Base-by-base conservation (phyloP, 2,329 filamentous ascomycete species). In the Fusarium austroafricanum region DNA sequence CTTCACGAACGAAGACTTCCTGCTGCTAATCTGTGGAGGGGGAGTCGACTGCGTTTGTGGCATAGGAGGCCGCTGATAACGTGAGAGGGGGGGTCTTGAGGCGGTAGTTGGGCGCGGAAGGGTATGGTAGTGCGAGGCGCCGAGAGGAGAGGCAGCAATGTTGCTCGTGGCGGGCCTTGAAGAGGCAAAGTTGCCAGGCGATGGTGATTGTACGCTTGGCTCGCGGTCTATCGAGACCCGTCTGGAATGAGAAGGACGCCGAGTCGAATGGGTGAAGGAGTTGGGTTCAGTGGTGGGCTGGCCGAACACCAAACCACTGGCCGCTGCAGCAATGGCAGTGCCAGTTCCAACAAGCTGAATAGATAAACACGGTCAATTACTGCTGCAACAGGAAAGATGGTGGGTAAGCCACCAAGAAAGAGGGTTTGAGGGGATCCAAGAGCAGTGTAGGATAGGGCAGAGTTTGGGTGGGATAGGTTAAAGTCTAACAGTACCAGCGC, bases 311-410 rank as follows among this genome's bases (percentile, higher is more conserved):
- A 89, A 79, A 71, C 87, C 86, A 71, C 82, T 83, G 77, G 86
- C 82, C 71, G 86, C 86, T 74, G 86, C 86, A 79, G 86, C 87
- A 76, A 88, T 84, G 69, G 85, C 86, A 79, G 86, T 86, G 77
- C 87, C 85, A 71, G 86, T 84, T 78, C 86, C 87, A 79, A 88
- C 84, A 73, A 89, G 86, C 87, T 89, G 61, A 53, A 52, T 45
- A 66, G 55, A 64, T 61, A 61, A 63, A 64, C 53, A 49, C 61
- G 62, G 63, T 67, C 55, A 74, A 69, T 60, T 46, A 61, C 47
- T 55, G 64, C 69, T 67, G 63, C 63, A 70, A 63, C 46, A 55
- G 67, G 60, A 51, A 67, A 68, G 51, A 62, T 49, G 50, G 55
- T 52, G 55, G 56, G 47, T 45, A 57, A 72, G 67, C 65, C 65